Percentiles rank a stretch among this genome's conserved stretches.
Evolutionary conservation across 1,284 basidiomycete species (phyloP).

Genomic region (Neolentinus lepideus): DNA sequence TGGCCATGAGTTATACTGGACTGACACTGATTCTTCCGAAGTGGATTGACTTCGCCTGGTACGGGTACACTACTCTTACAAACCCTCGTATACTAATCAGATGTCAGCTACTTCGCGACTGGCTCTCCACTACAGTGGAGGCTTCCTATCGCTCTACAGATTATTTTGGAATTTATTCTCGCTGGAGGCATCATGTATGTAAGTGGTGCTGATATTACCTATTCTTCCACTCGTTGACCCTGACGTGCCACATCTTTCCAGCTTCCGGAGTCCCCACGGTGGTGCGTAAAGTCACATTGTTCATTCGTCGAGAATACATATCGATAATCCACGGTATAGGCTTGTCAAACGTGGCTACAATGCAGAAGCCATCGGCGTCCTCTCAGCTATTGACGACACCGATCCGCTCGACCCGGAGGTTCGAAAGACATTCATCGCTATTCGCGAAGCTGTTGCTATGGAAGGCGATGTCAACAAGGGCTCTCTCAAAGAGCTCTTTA

Average conservation of each 20-base stretch:
- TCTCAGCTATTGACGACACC: slow-evolving; percentile 11
- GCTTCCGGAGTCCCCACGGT: not conserved
- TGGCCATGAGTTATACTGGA: not conserved
- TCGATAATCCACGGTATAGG: slow-evolving; percentile 15
- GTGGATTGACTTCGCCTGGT: slow-evolving; percentile 2
- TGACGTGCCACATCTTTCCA: not conserved
- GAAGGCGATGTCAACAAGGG: slow-evolving; percentile 10
- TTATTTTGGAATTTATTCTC: not conserved
- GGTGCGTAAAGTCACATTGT: not conserved
- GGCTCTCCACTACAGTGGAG: not conserved
- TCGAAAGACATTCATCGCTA: slow-evolving; percentile 12
- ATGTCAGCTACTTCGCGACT: not conserved
- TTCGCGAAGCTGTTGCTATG: slow-evolving; percentile 3
- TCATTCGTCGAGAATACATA: not conserved
- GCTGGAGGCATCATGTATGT: not conserved
- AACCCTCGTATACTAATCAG: not conserved
- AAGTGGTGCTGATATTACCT: not conserved
- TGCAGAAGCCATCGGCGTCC: slow-evolving; percentile 13
- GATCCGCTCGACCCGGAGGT: slow-evolving; percentile 5
- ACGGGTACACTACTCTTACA: not conserved
- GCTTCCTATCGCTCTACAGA: not conserved
- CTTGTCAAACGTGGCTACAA: slow-evolving; percentile 13
- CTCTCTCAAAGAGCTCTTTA: slow-evolving; percentile 13
- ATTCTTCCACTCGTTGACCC: not conserved
- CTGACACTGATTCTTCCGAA: not conserved